These are phyloP conservation scores for Pistacia vera DNA, from an alignment of 345 rosid genomes.

Conservation along the genomic window DNA sequence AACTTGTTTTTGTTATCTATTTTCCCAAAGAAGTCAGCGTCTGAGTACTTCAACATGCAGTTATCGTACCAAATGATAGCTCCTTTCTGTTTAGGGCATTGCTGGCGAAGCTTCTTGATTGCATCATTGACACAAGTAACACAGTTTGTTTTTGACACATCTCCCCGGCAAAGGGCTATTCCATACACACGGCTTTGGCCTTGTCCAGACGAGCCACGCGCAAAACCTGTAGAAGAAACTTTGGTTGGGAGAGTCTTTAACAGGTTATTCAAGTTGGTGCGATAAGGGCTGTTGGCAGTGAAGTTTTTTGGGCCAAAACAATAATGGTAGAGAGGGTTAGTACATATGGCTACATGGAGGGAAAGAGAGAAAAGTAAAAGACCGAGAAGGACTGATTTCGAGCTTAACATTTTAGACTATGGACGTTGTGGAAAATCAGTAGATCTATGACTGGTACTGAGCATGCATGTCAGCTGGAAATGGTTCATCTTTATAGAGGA, in stretches of 20 bases:
- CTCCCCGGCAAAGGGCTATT: not conserved
- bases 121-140: slow-evolving; percentile 5
- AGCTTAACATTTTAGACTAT: not conserved
- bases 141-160: not conserved
- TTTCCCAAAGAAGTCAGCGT: not conserved
- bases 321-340: not conserved
- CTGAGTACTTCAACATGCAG: slow-evolving; percentile 10
- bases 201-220: not conserved
- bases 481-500: not conserved
- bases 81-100: slow-evolving; percentile 7
- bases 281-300: not conserved
- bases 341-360: not conserved
- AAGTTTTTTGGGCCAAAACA: not conserved
- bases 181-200: not conserved
- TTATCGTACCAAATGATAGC: slow-evolving; percentile 22
- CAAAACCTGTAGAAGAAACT: slow-evolving; percentile 1
- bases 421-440: not conserved
- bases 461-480: not conserved
- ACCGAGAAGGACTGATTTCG: not conserved
- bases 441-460: too few species aligned
- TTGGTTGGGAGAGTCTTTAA: not conserved
- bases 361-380: not conserved
- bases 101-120: not conserved
- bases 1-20: not conserved
- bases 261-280: not conserved